Evolutionary conservation across 495 filamentous ascomycete species (phyloP).

Genomic region (Hypoxylon cercidicola): DNA sequence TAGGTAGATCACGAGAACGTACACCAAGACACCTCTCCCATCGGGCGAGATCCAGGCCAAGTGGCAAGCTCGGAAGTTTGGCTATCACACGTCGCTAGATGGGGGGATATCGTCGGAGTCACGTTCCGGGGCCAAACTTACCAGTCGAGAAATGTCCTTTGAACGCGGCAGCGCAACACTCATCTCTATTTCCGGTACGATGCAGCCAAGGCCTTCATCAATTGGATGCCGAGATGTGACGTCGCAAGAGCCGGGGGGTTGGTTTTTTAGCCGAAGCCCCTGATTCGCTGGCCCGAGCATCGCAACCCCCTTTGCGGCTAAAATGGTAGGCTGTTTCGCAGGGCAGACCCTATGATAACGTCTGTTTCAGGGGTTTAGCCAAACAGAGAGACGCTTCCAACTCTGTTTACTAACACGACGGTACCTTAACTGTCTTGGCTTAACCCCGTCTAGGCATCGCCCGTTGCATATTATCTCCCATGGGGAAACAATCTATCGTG

Average conservation of each 20-base stretch:
- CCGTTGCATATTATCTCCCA: conserved; percentile 39
- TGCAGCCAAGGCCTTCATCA: conserved; percentile 28
- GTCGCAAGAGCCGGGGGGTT: conserved; percentile 18
- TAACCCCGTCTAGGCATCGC: conserved; percentile 21
- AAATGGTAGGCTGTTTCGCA: conserved; percentile 37
- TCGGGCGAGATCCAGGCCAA: conserved; percentile 23
- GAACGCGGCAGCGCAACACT: conserved; percentile 22
- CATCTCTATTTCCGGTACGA: conserved; percentile 24
- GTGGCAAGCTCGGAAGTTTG: conserved; percentile 25
- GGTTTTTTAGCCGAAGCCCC: conserved; percentile 33
- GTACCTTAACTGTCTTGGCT: conserved; percentile 40
- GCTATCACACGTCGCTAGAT: conserved; percentile 22
- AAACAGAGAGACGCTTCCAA: conserved; percentile 33
- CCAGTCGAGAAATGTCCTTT: conserved; percentile 24
- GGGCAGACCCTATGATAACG: conserved; percentile 38
- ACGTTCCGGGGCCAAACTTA: conserved; percentile 27
- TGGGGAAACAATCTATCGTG: conserved; percentile 42
- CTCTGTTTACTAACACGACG: conserved; percentile 21
- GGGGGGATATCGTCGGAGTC: conserved; percentile 30
- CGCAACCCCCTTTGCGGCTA: conserved; percentile 39
- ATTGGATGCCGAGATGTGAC: conserved; percentile 37
- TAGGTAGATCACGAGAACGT: conserved; percentile 8
- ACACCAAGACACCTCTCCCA: conserved; percentile 23
- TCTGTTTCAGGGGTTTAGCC: conserved; percentile 42
- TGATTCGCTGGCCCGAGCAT: conserved; percentile 32